Evolutionary conservation across 106 monocot genomes (phyloP), one percentile per base, ranked within the genome.

Genomic region (Platanthera guangdongensis): DNA sequence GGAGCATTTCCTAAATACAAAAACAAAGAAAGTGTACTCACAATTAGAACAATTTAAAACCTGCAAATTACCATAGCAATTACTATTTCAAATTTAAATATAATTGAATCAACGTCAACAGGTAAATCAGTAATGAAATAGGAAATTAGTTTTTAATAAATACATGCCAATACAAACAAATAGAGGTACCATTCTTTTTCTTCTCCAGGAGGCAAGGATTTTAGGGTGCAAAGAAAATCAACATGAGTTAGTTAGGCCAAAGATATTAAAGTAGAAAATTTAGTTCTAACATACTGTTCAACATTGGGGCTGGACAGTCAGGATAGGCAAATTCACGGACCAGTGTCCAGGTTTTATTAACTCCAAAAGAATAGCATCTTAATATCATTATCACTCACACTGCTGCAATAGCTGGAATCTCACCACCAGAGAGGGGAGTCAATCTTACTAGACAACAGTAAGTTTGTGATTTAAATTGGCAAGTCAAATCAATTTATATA

Each of bases 1-100:
- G 70, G 78, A 99, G 84, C 94, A 99, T 80, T 83, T 99, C 97
- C 97, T 97, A 84, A 18, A 74, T 50, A 79, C 50, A 79, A 47
- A 6, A 69, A 76, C 32, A 57, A 81, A 39, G 11, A 28, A 39
- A 32, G 10, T 48, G 69, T 11, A 65, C 47, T 49, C 21, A 47
- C 18, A 47, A 45, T 39, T 28, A 39, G 30, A 32, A 30, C 9
- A 52, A 68, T 22, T 28, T 16, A 52, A 22, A 52, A 52, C 21
- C 10, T 7, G 7, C 7, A 73, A 15, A 73, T 51, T 52, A 73
- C 51, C 22, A 19, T 19, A 50, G 51, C 51, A 72, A 6, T 21
- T 50, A 11, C 32, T 4, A 10, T 32, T 65, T 65, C 9, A 65
- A 30, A 65, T 30, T 30, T 30, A 32, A 25, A 32, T 65, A 32